These are phyloP conservation scores for Aurantiochytrium sp. DNA, from an alignment of 108 stramenopile species.

Conservation along the genomic window DNA sequence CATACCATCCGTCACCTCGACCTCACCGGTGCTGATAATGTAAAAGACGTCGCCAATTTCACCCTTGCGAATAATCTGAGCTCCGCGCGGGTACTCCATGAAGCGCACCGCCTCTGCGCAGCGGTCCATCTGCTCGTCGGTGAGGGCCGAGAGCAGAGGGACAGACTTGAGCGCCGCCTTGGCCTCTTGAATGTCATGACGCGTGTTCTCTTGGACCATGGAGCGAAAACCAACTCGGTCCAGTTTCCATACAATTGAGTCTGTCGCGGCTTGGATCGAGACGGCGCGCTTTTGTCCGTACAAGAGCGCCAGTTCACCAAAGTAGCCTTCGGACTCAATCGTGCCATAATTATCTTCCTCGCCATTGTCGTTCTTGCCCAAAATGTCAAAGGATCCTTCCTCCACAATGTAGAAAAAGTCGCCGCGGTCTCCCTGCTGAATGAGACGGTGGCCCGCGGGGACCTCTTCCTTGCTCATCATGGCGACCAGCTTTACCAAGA, in stretches of 20 bases:
- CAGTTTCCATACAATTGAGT: background rate
- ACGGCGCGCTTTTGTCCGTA: background rate
- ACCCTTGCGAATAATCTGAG: constrained; percentile 15
- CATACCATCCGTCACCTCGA: background rate
- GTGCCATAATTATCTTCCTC: background rate
- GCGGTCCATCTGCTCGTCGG: background rate
- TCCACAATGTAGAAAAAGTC: constrained; percentile 82
- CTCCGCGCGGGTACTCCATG: background rate
- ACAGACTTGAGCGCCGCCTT: constrained; percentile 14
- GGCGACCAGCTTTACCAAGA: background rate
- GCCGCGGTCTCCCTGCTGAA: constrained; percentile 75
- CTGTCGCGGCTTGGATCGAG: background rate
- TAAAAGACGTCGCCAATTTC: constrained; percentile 21
- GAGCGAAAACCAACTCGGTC: background rate
- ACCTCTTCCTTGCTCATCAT: background rate
- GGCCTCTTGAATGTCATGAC: background rate
- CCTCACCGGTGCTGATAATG: constrained; percentile 20
- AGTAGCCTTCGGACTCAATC: background rate
- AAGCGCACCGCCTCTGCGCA: background rate
- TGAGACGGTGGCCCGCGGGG: constrained; percentile 56
- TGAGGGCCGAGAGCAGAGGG: constrained; percentile 15
- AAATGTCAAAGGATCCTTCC: background rate
- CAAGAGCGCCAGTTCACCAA: background rate
- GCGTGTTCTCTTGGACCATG: background rate
- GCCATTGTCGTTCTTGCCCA: background rate